These are phyloP conservation scores for Zangia roseola DNA, from an alignment of 768 basidiomycete species.

Conservation along the genomic window DNA sequence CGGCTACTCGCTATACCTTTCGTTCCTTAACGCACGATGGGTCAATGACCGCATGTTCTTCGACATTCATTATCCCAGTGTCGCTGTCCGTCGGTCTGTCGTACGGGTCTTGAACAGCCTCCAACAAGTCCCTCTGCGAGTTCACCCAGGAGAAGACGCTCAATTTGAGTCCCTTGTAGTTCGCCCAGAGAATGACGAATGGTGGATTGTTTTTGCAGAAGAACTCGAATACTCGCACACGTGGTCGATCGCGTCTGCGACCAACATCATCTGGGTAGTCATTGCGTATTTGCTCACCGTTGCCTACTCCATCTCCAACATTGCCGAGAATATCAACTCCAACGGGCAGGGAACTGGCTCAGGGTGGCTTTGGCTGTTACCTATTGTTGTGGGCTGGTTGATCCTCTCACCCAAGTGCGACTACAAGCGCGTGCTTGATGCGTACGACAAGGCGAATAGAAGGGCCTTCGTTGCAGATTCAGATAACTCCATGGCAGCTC, in stretches of 20 bases:
- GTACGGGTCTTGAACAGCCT: conserved; percentile 37
- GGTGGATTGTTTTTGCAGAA: conserved; percentile 37
- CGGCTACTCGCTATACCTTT: conserved; percentile 43
- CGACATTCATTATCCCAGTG: conserved; percentile 27
- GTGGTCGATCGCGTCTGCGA: conserved; percentile 40
- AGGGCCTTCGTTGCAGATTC: not conserved
- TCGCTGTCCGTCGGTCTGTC: conserved; percentile 16
- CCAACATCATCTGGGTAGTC: conserved; percentile 43
- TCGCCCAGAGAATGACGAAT: conserved; percentile 41
- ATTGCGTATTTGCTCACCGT: conserved; percentile 37
- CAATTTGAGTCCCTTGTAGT: conserved; percentile 42
- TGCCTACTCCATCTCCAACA: conserved; percentile 12
- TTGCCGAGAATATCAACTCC: conserved; percentile 24
- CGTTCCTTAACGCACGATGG: conserved; percentile 45
- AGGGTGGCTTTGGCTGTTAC: conserved; percentile 45
- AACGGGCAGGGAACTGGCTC: conserved; percentile 40
- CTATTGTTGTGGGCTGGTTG: conserved; percentile 41
- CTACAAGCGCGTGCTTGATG: conserved; percentile 25
- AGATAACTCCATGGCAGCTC: not conserved
- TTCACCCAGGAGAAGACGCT: conserved; percentile 25
- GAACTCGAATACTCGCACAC: conserved; percentile 39
- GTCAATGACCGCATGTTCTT: conserved; percentile 33
- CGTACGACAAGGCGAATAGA: conserved; percentile 16
- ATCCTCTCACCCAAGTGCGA: conserved; percentile 42
- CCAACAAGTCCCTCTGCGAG: conserved; percentile 41